Conservation (phyloP, 2,329 filamentous ascomycete species). For the Talaromyces piceae region DNA sequence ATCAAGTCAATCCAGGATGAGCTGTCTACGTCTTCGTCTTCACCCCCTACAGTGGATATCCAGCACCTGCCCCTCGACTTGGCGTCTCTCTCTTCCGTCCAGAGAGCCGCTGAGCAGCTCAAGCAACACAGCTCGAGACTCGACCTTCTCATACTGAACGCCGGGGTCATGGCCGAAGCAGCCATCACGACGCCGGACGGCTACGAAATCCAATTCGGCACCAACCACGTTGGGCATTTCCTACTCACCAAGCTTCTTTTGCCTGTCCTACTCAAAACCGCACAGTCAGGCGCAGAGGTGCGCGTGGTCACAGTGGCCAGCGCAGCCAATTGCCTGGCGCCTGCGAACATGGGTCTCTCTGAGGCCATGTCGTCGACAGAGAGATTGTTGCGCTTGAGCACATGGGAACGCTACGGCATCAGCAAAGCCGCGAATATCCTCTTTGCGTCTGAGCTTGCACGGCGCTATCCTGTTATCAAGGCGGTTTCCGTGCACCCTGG, state of each 20-base stretch:
- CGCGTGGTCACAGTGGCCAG: constrained; percentile 34
- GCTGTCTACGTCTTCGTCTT: constrained; percentile 14
- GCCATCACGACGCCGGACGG: constrained; percentile 32
- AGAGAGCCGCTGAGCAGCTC: constrained; percentile 38
- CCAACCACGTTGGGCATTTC: constrained; percentile 42
- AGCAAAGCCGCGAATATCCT: constrained; percentile 46
- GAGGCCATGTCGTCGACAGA: constrained; percentile 32
- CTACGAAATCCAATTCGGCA: constrained; percentile 40
- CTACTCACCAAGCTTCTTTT: constrained; percentile 39
- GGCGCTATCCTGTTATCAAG: constrained; percentile 36
- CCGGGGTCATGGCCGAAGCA: constrained; percentile 40
- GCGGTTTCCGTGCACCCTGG: constrained; percentile 47
- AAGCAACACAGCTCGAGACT: constrained; percentile 33
- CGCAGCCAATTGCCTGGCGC: constrained; percentile 26
- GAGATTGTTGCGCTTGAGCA: constrained; percentile 25
- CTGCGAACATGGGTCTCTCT: constrained; percentile 15
- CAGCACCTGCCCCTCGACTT: constrained; percentile 44
- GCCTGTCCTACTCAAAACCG: constrained; percentile 32
- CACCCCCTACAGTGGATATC: constrained; percentile 27
- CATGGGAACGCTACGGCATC: constrained; percentile 44
- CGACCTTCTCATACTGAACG: constrained; percentile 41
- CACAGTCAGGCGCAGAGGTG: constrained; percentile 21
- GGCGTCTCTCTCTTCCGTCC: constrained; percentile 43
- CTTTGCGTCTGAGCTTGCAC: constrained; percentile 40
- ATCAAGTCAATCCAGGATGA: constrained; percentile 36